Percentiles rank a stretch among this genome's conserved stretches.
These are phyloP conservation scores for Penicillium ochrochloron DNA, from an alignment of 495 filamentous ascomycete genomes.

Conservation along the genomic window DNA sequence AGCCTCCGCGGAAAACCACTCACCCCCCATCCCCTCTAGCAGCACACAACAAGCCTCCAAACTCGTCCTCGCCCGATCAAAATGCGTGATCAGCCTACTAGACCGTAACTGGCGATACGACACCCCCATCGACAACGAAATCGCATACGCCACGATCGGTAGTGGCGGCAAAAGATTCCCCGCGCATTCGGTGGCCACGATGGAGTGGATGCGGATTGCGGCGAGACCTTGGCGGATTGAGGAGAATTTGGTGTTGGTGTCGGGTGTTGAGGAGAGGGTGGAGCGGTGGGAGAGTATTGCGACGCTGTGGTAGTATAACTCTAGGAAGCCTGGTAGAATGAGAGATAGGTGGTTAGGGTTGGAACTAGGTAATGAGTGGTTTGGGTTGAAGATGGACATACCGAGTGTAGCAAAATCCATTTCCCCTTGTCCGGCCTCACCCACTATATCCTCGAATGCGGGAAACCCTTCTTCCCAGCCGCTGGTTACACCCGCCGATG, in stretches of 20 bases:
- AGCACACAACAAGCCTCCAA: slow-evolving; percentile 62
- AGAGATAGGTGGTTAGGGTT: not conserved
- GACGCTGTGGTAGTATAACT: slow-evolving; percentile 72
- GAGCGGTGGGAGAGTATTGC: slow-evolving; percentile 62
- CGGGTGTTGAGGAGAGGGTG: slow-evolving; percentile 40
- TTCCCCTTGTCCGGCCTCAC: slow-evolving; percentile 41
- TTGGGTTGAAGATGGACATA: slow-evolving; percentile 11
- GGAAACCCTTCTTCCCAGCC: slow-evolving; percentile 63
- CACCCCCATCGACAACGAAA: slow-evolving; percentile 69
- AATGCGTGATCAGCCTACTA: slow-evolving; percentile 65
- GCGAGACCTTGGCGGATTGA: slow-evolving; percentile 66
- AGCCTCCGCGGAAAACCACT: slow-evolving; percentile 66
- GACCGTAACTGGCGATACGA: slow-evolving; percentile 73
- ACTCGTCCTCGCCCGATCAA: slow-evolving; percentile 61
- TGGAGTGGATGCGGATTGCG: slow-evolving; percentile 65
- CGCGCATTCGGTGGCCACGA: slow-evolving; percentile 58
- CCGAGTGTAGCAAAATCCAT: slow-evolving; percentile 38
- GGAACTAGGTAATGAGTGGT: not conserved
- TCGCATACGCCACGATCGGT: slow-evolving; percentile 70
- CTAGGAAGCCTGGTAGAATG: slow-evolving; percentile 56
- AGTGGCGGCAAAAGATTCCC: slow-evolving; percentile 56
- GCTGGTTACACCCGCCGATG: slow-evolving; percentile 48
- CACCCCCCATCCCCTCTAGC: slow-evolving; percentile 57
- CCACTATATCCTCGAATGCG: slow-evolving; percentile 70
- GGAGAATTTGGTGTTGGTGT: slow-evolving; percentile 46